Conservation (phyloP, 1,284 basidiomycete species). For the Neolentinus lepideus region DNA sequence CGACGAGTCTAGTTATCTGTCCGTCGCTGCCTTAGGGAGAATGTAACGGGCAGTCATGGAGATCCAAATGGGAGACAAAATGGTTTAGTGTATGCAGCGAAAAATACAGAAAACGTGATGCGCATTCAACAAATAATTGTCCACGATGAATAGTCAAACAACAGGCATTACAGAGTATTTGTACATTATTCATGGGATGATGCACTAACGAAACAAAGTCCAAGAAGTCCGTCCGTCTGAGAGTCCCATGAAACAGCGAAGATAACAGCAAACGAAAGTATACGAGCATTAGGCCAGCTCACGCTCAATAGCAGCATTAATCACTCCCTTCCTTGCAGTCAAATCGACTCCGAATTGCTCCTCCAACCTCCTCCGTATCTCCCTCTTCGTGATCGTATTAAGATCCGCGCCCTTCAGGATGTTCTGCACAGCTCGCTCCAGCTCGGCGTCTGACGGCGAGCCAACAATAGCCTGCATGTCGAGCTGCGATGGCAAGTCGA, state of each 20-base stretch:
- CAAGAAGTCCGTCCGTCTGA: background rate
- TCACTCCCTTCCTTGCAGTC: slow-evolving; percentile 53
- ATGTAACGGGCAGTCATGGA: no score
- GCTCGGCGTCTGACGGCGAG: slow-evolving; percentile 54
- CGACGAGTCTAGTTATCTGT: no score
- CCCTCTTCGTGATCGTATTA: slow-evolving; percentile 85
- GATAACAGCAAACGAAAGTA: background rate
- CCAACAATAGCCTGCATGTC: slow-evolving; percentile 36
- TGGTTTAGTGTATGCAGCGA: no score
- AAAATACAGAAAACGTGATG: no score
- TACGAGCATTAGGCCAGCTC: slow-evolving; percentile 23
- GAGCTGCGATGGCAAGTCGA: slow-evolving; percentile 45
- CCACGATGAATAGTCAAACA: no score
- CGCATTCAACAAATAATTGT: no score
- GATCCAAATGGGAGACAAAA: no score
- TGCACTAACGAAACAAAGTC: background rate
- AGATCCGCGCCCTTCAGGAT: slow-evolving; percentile 76
- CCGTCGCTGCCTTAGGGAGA: no score
- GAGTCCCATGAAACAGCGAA: background rate
- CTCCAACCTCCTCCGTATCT: slow-evolving; percentile 77
- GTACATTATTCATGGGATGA: no score
- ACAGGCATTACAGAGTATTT: no score
- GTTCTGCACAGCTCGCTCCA: slow-evolving; percentile 66
- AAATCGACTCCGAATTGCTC: slow-evolving; percentile 70
- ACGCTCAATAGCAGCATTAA: slow-evolving; percentile 68